Evolutionary conservation across 768 basidiomycete genomes (phyloP).

Genomic region (Hypsizygus marmoreus): DNA sequence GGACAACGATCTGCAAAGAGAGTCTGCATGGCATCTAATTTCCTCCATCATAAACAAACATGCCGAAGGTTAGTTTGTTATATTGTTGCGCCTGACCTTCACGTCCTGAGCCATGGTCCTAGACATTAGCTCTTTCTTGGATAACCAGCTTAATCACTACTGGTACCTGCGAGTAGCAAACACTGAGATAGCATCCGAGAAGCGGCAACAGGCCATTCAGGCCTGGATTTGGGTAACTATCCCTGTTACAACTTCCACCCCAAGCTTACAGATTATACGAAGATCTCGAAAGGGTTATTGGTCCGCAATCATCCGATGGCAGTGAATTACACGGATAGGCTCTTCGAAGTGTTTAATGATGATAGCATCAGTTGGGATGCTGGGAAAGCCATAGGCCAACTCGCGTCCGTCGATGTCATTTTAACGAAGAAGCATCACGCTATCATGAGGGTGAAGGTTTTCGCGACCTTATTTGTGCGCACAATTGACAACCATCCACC

Average conservation of each 20-base stretch:
- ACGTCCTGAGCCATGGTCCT: slow-evolving; percentile 1
- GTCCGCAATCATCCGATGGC: slow-evolving; percentile 70
- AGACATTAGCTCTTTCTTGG: slow-evolving; percentile 52
- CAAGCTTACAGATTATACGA: slow-evolving; percentile 2
- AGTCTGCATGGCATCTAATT: slow-evolving; percentile 57
- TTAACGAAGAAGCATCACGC: slow-evolving; percentile 80
- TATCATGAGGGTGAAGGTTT: slow-evolving; percentile 66
- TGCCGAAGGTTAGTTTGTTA: slow-evolving; percentile 52
- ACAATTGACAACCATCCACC: not conserved
- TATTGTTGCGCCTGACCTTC: not conserved
- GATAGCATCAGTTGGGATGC: slow-evolving; percentile 65
- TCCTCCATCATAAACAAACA: slow-evolving; percentile 81
- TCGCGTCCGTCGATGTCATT: slow-evolving; percentile 60
- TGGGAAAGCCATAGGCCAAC: slow-evolving; percentile 71
- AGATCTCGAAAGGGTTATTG: slow-evolving; percentile 82
- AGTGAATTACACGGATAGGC: slow-evolving; percentile 53
- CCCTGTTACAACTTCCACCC: too few relatives aligned
- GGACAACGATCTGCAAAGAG: slow-evolving; percentile 52
- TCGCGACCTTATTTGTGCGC: not conserved
- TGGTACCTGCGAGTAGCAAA: slow-evolving; percentile 52
- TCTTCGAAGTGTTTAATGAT: slow-evolving; percentile 77
- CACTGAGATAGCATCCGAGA: slow-evolving; percentile 25
- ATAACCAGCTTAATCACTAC: slow-evolving; percentile 42
- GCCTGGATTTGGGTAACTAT: slow-evolving; percentile 80
- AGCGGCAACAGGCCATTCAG: slow-evolving; percentile 52